Base-by-base conservation (phyloP, 2,329 filamentous ascomycete genomes). In the Colletotrichum caudatum region DNA sequence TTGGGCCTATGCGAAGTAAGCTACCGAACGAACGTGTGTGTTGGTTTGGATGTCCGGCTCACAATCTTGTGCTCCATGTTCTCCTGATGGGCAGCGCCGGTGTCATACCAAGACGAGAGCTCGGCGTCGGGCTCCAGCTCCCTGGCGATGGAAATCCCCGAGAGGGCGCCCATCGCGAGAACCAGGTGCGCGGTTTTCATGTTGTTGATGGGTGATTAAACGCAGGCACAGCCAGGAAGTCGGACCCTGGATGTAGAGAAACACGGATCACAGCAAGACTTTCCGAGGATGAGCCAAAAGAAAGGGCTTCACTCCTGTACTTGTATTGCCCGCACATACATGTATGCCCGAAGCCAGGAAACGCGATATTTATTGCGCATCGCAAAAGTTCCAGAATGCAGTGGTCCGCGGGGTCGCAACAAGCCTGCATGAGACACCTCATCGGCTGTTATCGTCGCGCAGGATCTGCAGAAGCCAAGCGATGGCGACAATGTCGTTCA, bases 1-100 rank as follows among this genome's bases (percentile, higher is more conserved):
- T 50, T 78, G 76, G 18, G 74, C 77, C 78, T 79, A 1, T 2
- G 18, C 0, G 18, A 1, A n/a, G 33, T 73, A 2, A 72, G 65
- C 1, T 12, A 9, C 5, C n/a, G 6, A 3, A 1, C 9, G 12
- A 5, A 23, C 29, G 5, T 29, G 5, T 57, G 1, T 16, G 33
- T 6, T 6, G 8, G 0, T 12, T 3, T 4, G 3, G 8, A 5
- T 59, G 8, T 7, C 9, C 59, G 39, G 50, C 54, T 69, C 41
- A 65, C 74, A 9, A 74, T 72, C 69, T 75, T 75, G 54, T 67
- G 37, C 14, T 58, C 54, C 73, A 75, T 74, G 64, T 61, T 70
- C 56, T 66, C 69, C 37, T 75, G 68, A n/a, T 75, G 74, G 1
- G 73, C 66, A 11, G 63, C 65, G 5, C 74, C 74, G n/a, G 54